Conservation (phyloP, 441 rosid species). For the Lepidium campestre region DNA sequence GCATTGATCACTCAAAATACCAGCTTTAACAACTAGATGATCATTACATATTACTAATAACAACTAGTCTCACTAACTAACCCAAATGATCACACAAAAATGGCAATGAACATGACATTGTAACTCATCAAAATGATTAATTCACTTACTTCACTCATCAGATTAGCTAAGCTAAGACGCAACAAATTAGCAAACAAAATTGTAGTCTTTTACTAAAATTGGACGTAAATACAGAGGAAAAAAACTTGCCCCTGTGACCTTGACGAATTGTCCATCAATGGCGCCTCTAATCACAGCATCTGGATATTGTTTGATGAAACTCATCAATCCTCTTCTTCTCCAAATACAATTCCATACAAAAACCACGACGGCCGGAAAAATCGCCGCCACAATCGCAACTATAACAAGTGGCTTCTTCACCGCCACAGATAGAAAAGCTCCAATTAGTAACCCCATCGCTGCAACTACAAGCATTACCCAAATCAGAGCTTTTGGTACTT, state of each 20-base stretch:
- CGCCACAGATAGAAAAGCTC: conserved; percentile 84
- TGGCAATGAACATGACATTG: conserved; percentile 2
- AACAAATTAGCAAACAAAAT: not conserved
- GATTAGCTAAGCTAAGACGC: not conserved
- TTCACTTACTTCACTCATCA: not conserved
- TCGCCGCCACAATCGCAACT: conserved; percentile 60
- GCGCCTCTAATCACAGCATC: conserved; percentile 89
- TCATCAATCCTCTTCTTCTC: conserved; percentile 64
- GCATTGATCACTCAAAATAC: not conserved
- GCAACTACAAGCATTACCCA: conserved; percentile 75
- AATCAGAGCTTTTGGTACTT: conserved; percentile 68
- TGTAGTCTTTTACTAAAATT: not conserved
- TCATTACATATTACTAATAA: not conserved
- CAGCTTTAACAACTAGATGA: not conserved
- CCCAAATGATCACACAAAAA: not conserved
- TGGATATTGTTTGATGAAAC: conserved; percentile 53
- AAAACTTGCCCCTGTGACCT: conserved; percentile 81
- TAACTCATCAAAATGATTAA: not conserved
- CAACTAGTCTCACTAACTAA: not conserved
- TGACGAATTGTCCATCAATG: conserved; percentile 78
- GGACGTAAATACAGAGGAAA: not conserved
- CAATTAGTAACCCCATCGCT: conserved; percentile 85
- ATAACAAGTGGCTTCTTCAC: conserved; percentile 87
- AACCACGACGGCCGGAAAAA: conserved; percentile 59
- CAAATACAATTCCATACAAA: conserved; percentile 65